Percentiles rank a stretch among this genome's conserved stretches.
Conservation (phyloP, 805 yeast species). For the Barnettozyma wickerhamii region DNA sequence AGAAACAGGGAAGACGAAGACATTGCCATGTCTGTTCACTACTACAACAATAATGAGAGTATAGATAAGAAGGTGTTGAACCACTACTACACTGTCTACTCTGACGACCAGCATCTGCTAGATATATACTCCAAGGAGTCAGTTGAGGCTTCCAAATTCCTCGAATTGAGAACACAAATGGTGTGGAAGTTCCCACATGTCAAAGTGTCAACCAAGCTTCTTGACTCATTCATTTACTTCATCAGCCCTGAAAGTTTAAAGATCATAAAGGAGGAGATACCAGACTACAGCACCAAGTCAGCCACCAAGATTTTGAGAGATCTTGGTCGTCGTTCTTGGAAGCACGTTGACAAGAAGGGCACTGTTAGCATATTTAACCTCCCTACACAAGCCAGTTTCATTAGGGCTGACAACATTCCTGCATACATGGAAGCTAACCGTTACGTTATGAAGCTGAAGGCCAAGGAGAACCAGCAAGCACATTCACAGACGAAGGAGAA, state of each 20-base stretch:
- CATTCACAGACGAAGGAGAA: conserved; percentile 38
- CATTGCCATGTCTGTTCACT: conserved; percentile 72
- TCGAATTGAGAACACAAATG: conserved; percentile 80
- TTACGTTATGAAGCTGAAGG: conserved; percentile 61
- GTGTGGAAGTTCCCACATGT: conserved; percentile 84
- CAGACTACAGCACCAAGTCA: conserved; percentile 35
- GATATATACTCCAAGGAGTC: conserved; percentile 70
- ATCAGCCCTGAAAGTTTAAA: conserved; percentile 50
- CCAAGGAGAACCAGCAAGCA: conserved; percentile 32
- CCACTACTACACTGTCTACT: conserved; percentile 62
- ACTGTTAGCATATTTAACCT: conserved; percentile 66
- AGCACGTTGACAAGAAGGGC: conserved; percentile 54
- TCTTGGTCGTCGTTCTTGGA: conserved; percentile 90
- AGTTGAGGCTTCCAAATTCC: conserved; percentile 64
- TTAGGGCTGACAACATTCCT: conserved; percentile 72
- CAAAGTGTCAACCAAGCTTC: conserved; percentile 67
- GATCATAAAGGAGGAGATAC: conserved; percentile 38
- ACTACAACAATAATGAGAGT: conserved; percentile 67
- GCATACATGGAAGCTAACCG: conserved; percentile 91
- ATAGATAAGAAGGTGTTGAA: conserved; percentile 74
- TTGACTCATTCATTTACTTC: conserved; percentile 71
- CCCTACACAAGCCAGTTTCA: conserved; percentile 65
- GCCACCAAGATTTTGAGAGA: conserved; percentile 74
- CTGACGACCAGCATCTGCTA: conserved; percentile 50
- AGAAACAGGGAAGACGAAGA: conserved; percentile 65